Percentiles rank a stretch among this genome's conserved stretches.
Conservation (phyloP, 495 filamentous ascomycete genomes). For the Gamarada debralockiae region DNA sequence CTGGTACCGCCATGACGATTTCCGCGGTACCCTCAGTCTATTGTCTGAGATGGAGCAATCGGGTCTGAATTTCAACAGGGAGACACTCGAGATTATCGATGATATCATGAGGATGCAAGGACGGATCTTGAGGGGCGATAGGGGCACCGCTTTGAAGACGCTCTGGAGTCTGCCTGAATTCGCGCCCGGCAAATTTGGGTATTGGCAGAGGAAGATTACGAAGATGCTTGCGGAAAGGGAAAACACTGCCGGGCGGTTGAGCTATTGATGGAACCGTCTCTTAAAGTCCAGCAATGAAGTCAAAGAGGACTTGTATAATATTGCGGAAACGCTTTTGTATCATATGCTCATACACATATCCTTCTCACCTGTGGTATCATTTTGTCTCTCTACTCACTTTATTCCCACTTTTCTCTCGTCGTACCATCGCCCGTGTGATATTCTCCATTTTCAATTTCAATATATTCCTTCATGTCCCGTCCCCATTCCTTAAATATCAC, state of each 20-base stretch:
- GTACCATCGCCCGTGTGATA: too few species aligned
- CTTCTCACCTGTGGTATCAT: slow-evolving; percentile 3
- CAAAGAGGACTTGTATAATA: neutral
- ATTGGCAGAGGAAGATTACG: slow-evolving; percentile 13
- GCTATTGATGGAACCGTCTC: neutral
- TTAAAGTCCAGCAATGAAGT: neutral
- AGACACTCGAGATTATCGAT: slow-evolving; percentile 50
- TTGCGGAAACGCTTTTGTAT: neutral
- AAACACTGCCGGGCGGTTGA: too few species aligned
- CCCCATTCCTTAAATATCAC: neutral
- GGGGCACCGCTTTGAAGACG: slow-evolving; percentile 10
- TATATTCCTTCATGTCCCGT: neutral
- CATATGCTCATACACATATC: neutral
- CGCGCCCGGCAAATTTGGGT: slow-evolving; percentile 10
- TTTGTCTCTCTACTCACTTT: neutral
- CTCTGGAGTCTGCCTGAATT: slow-evolving; percentile 23
- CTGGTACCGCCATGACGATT: slow-evolving; percentile 61
- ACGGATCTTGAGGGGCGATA: slow-evolving; percentile 6
- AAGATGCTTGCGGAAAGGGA: neutral
- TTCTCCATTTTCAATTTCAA: neutral
- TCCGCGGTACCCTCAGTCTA: slow-evolving; percentile 54
- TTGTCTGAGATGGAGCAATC: slow-evolving; percentile 74
- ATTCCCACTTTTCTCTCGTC: too few species aligned
- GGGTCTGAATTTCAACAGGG: slow-evolving; percentile 57
- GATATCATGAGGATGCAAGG: slow-evolving; percentile 19